Evolutionary conservation across 2,329 filamentous ascomycete genomes (phyloP).

Genomic region (Aaosphaeria pasadenensis): DNA sequence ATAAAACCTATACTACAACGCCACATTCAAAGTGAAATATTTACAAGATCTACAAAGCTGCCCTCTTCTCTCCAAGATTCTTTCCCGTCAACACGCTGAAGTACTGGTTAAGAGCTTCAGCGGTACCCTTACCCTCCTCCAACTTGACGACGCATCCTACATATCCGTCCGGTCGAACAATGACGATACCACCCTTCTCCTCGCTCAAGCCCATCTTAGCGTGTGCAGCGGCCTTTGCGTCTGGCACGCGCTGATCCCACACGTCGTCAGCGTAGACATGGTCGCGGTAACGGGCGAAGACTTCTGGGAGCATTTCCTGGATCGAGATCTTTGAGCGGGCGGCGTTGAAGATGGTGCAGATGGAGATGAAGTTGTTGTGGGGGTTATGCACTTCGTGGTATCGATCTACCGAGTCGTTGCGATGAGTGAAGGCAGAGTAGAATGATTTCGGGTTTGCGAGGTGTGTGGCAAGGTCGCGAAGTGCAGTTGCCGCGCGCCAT

Average conservation of each 20-base stretch:
- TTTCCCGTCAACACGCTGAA: conserved; percentile 72
- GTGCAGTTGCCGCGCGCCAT: conserved; percentile 55
- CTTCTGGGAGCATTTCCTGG: conserved; percentile 62
- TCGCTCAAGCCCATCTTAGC: conserved; percentile 80
- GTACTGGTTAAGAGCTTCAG: conserved; percentile 81
- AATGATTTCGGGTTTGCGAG: conserved; percentile 68
- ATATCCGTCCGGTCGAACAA: conserved; percentile 85
- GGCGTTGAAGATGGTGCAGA: conserved; percentile 72
- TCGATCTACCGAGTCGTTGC: conserved; percentile 50
- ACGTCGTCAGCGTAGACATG: conserved; percentile 86
- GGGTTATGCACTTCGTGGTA: conserved; percentile 83
- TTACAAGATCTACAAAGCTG: conserved; percentile 19
- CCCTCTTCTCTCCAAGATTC: conserved; percentile 42
- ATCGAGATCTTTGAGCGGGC: conserved; percentile 71
- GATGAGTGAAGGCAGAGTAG: conserved; percentile 62
- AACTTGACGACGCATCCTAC: conserved; percentile 73
- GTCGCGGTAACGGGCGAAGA: conserved; percentile 73
- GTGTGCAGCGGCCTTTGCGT: conserved; percentile 72
- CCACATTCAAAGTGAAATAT: not conserved
- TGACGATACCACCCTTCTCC: conserved; percentile 72
- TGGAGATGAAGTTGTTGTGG: conserved; percentile 76
- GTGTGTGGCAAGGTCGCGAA: conserved; percentile 67
- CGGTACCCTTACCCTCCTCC: conserved; percentile 72
- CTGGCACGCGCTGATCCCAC: conserved; percentile 66
- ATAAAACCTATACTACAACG: not conserved